A percentile compares a stretch with the other conserved stretches of the same genome.
Evolutionary conservation across 2,329 filamentous ascomycete species (phyloP).

Genomic region (Talaromyces pinophilus): DNA sequence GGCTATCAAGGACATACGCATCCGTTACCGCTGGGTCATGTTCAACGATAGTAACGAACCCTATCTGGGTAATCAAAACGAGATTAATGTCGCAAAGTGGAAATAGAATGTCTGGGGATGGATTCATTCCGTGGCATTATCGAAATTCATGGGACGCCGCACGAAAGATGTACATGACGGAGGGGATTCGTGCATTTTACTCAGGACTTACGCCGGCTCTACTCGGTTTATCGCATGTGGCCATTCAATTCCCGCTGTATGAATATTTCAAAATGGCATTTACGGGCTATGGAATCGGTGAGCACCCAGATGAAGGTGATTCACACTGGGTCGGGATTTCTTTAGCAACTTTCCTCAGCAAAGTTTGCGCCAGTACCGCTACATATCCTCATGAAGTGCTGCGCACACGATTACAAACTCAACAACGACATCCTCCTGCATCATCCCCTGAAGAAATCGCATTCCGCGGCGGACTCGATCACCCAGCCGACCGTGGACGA

Average conservation of each 20-base stretch:
- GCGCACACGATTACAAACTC: conserved; percentile 88
- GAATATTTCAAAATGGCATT: conserved; percentile 90
- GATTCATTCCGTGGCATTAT: conserved; percentile 75
- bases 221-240: conserved; percentile 89
- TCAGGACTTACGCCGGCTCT: conserved; percentile 90
- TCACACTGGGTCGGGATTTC: conserved; percentile 82
- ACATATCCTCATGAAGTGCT: conserved; percentile 98
- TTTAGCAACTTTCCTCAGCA: conserved; percentile 86
- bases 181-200: conserved; percentile 90
- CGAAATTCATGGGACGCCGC: conserved; percentile 85
- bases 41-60: conserved; percentile 92
- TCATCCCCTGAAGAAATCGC: conserved; percentile 55
- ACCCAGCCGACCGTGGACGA: conserved; percentile 48
- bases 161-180: conserved; percentile 89
- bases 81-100: conserved; percentile 88
- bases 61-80: conserved; percentile 99
- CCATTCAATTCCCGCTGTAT: conserved; percentile 95
- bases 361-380: conserved; percentile 88
- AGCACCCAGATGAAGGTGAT: conserved; percentile 60
- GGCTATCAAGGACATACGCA: conserved; percentile 80
- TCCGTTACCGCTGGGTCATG: conserved; percentile 88
- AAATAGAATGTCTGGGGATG: conserved; percentile 53
- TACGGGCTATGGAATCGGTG: conserved; percentile 85
- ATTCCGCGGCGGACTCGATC: conserved; percentile 45
- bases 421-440: conserved; percentile 65